Evolutionary conservation across 1,284 basidiomycete genomes (phyloP).

Genomic region (Meira miltonrushii): DNA sequence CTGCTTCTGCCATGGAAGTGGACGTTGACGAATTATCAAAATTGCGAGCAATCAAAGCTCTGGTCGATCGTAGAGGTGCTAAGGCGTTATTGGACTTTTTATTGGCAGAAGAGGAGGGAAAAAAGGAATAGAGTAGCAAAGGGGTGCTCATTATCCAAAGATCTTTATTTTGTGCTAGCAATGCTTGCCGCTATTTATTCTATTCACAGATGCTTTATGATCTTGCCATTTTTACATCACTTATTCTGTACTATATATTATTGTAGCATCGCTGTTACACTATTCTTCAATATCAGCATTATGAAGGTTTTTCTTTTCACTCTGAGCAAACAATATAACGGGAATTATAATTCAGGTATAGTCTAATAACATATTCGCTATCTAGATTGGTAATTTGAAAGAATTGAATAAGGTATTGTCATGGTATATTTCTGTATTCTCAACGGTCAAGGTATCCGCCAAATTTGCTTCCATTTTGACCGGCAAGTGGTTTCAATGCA

Average conservation of each 20-base stretch:
- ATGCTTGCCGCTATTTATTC: too few relatives aligned
- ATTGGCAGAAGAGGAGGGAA: background rate
- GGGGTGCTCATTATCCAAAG: background rate
- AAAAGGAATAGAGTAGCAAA: background rate
- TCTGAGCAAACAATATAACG: too few relatives aligned
- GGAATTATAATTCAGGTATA: too few relatives aligned
- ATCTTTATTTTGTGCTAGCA: too few relatives aligned
- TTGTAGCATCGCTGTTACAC: too few relatives aligned
- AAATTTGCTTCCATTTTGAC: constrained; percentile 7
- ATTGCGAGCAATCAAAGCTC: background rate
- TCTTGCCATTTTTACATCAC: too few relatives aligned
- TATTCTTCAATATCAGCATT: too few relatives aligned
- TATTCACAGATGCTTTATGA: too few relatives aligned
- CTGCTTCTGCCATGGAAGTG: background rate
- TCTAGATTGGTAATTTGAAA: too few relatives aligned
- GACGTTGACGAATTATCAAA: background rate
- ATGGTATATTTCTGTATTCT: background rate
- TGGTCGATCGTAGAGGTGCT: background rate
- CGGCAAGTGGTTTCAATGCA: constrained; percentile 4
- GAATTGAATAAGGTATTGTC: background rate
- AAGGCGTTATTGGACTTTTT: background rate
- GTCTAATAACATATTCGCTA: too few relatives aligned
- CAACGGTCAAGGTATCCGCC: constrained; percentile 11
- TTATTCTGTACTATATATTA: too few relatives aligned
- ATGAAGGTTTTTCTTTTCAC: too few relatives aligned